A percentile compares a stretch with the other conserved stretches of the same genome.
phyloP scores from a whole-genome alignment of 805 yeast genomes.

The Pichia kluyveri region DNA sequence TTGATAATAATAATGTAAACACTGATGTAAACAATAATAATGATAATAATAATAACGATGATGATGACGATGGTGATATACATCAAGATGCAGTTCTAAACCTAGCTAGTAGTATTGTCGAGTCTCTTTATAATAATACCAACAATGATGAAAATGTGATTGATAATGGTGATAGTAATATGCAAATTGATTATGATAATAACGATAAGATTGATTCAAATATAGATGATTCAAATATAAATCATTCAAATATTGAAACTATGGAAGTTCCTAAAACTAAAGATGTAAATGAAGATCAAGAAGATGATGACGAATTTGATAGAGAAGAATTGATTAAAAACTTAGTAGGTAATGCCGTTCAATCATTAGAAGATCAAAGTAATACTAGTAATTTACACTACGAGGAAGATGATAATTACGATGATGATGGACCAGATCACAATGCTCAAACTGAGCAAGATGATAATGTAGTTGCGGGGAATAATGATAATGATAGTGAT shows the following conservation, averaged over 20 bases:
- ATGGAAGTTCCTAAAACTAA: no score
- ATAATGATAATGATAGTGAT: neutral
- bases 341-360: constrained; percentile 3
- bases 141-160: neutral
- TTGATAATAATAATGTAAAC: neutral
- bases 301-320: constrained; percentile 4
- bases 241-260: no score
- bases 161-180: neutral
- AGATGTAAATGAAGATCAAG: neutral
- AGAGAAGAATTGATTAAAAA: constrained; percentile 5
- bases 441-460: no score
- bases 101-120: constrained; percentile 5
- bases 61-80: neutral
- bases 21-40: neutral
- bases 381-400: no score
- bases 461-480: no score
- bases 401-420: neutral
- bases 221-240: neutral
- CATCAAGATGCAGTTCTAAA: neutral
- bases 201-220: neutral
- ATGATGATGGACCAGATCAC: neutral
- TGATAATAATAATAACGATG: neutral
- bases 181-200: neutral
- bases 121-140: constrained; percentile 3
- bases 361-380: neutral